phyloP scores from a whole-genome alignment of 192 early-diverging fungal species.

The Spinellus fusiger region DNA sequence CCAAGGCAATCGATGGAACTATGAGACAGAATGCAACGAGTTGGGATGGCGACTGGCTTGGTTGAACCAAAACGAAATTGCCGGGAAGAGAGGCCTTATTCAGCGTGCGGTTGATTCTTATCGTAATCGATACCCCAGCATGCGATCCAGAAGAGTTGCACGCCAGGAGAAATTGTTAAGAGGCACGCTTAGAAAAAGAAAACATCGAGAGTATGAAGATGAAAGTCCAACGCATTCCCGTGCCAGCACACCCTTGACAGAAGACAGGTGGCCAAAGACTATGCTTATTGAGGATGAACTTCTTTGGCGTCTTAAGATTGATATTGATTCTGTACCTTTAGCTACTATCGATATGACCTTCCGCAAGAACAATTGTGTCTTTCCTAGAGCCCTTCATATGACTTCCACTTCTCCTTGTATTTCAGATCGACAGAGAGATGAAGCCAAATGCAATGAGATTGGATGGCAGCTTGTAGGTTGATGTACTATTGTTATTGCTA shows the following conservation, averaged over 20 bases:
- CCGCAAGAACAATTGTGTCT: constrained; percentile 50
- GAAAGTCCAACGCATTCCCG: background rate
- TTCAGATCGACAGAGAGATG: constrained; percentile 31
- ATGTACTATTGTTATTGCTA: background rate
- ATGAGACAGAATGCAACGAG: constrained; percentile 70
- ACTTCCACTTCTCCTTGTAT: constrained; percentile 15
- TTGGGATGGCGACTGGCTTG: constrained; percentile 69
- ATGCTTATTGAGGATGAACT: constrained; percentile 23
- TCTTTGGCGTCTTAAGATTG: constrained; percentile 34
- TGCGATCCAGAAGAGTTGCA: constrained; percentile 65
- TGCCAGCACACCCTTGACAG: background rate
- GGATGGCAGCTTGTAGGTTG: constrained; percentile 57
- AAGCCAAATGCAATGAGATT: constrained; percentile 49
- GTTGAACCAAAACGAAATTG: constrained; percentile 54
- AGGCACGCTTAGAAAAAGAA: constrained; percentile 46
- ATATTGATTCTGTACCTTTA: constrained; percentile 45
- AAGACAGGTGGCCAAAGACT: constrained; percentile 11
- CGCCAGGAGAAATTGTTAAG: constrained; percentile 65
- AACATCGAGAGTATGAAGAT: constrained; percentile 13
- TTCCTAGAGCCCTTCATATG: constrained; percentile 35
- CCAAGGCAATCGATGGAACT: constrained; percentile 77
- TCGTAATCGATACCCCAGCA: constrained; percentile 54
- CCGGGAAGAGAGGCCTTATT: constrained; percentile 61
- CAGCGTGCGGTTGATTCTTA: constrained; percentile 77
- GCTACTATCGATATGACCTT: constrained; percentile 37